phyloP scores from a whole-genome alignment of 208 protist species.

The Acanthamoeba culbertsoni region DNA sequence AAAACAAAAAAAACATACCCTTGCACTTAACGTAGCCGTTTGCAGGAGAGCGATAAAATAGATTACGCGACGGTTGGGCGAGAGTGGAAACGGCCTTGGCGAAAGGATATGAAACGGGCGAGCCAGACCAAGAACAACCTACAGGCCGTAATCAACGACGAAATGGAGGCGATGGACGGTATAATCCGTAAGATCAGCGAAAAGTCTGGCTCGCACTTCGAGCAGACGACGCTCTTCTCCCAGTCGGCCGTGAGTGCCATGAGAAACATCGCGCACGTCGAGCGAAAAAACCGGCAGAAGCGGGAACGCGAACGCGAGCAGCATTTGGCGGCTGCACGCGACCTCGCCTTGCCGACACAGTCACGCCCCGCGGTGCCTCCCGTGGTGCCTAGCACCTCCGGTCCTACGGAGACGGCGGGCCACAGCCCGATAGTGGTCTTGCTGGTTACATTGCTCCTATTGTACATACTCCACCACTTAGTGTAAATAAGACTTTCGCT shows the following conservation, averaged over 20 bases:
- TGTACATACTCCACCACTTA: conserved; percentile 22
- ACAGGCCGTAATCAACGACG: background rate
- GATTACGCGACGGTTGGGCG: background rate
- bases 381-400: background rate
- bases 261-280: background rate
- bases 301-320: background rate
- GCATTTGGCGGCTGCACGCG: background rate
- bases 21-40: too few species aligned
- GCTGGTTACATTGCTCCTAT: background rate
- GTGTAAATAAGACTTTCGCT: too few species aligned
- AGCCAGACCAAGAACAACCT: background rate
- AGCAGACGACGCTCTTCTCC: background rate
- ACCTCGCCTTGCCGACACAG: background rate
- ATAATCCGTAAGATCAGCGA: background rate
- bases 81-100: conserved; percentile 3
- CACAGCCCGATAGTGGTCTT: background rate
- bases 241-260: conserved; percentile 33
- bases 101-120: background rate
- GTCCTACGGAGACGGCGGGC: background rate
- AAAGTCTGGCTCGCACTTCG: background rate
- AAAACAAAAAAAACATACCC: background rate
- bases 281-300: background rate
- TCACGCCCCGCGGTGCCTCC: background rate
- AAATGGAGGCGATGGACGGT: conserved; percentile 6
- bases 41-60: background rate